Base-by-base conservation (phyloP, 2,329 filamentous ascomycete species). In the Penicillium freii region DNA sequence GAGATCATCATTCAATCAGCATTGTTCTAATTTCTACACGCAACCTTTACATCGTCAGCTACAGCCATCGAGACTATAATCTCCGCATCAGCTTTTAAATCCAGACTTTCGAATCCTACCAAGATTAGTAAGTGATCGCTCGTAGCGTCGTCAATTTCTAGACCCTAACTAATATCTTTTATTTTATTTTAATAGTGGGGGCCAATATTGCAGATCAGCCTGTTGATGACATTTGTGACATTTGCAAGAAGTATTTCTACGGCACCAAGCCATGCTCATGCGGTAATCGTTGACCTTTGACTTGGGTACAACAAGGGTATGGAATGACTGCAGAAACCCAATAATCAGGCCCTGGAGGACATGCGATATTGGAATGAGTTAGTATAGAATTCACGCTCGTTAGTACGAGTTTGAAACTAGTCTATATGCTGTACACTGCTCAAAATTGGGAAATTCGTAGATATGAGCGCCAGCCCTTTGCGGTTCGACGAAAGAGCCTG, bases 231-330 rank as follows among this genome's bases (percentile, higher is more conserved):
- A 23, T 47, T 13, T 39, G 34, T 40, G 51, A 42, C 4, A 54
- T 39, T n/a, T 48, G 43, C 43, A 31, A 39, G 34, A 23, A 40
- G 27, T 17, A 31, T 11, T 48, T 39, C 25, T 33, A 39, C 19
- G 43, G 34, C 15, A 48, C 38, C 13, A 42, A 42, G 9, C 5
- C 38, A 33, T 51, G 48, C 39, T 51, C 48, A 19, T 51, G 33
- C 23, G 51, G 42, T 13, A 36, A 23, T 8, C 10, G 29, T 27
- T 45, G 21, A 52, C 19, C 11, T n/a, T 27, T 36, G 50, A 34
- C 3, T 27, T 15, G 29, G 25, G 25, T 7, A n/a, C n/a, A 19
- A 49, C 5, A 29, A 36, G 19, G 38, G 36, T 11, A 5, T 40
- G 15, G 34, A 27, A 33, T 31, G 27, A 31, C 6, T n/a, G n/a